Conservation (phyloP, 2,329 filamentous ascomycete genomes). For the Pleomassaria siparia region DNA sequence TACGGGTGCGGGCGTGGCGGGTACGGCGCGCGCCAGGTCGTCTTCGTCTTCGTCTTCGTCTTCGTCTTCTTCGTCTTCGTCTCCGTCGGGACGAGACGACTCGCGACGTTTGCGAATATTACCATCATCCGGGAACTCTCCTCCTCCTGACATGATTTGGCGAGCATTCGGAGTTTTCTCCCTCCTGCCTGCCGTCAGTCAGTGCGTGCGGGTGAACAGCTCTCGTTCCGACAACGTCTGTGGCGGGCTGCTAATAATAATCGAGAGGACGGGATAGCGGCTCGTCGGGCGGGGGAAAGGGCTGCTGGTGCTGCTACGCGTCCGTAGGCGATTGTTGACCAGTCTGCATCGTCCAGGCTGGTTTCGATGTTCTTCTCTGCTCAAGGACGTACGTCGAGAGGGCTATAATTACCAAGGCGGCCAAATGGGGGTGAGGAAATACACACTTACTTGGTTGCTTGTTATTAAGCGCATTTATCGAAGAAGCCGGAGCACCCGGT, state of each 20-base stretch:
- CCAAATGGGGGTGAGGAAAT: too few relatives aligned
- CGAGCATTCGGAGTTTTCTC: slow-evolving; percentile 20
- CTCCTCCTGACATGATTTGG: slow-evolving; percentile 30
- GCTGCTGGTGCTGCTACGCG: slow-evolving; percentile 6
- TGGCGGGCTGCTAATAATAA: too few relatives aligned
- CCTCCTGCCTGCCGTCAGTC: too few relatives aligned
- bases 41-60: too few relatives aligned
- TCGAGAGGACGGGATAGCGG: neutral
- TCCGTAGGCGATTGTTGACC: neutral
- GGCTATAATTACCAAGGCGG: too few relatives aligned
- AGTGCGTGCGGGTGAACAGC: too few relatives aligned
- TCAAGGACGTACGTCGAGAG: too few relatives aligned
- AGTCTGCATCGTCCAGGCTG: slow-evolving; percentile 2
- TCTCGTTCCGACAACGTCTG: too few relatives aligned
- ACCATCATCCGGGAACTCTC: slow-evolving; percentile 26
- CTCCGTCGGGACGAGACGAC: slow-evolving; percentile 23
- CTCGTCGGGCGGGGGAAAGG: neutral
- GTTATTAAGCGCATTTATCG: neutral
- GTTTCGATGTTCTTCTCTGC: too few relatives aligned
- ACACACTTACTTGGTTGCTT: too few relatives aligned
- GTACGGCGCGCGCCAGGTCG: slow-evolving; percentile 19
- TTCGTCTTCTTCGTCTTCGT: too few relatives aligned
- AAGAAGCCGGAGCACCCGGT: slow-evolving; percentile 1
- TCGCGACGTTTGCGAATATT: slow-evolving; percentile 33
- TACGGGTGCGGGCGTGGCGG: slow-evolving; percentile 14